phyloP scores from a whole-genome alignment of 768 basidiomycete genomes.

The Tricholoma terreum region DNA sequence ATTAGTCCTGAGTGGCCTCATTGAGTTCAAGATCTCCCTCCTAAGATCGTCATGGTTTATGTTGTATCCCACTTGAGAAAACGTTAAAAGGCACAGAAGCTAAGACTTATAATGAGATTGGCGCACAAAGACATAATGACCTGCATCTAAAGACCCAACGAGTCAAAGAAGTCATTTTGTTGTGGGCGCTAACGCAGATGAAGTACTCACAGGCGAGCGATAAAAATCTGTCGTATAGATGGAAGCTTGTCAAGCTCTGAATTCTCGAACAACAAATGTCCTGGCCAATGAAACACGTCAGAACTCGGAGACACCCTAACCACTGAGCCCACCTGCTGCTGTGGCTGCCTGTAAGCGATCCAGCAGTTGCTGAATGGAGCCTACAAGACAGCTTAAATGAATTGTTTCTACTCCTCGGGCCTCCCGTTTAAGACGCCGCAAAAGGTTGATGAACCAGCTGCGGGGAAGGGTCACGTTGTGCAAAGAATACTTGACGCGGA shows the following conservation, averaged over 20 bases:
- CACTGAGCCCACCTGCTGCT: constrained; percentile 22
- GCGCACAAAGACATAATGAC: constrained; percentile 46
- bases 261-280: constrained; percentile 27
- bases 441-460: constrained; percentile 36
- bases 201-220: constrained; percentile 45
- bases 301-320: not conserved
- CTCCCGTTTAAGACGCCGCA: constrained; percentile 24
- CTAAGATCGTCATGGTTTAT: constrained; percentile 4
- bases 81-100: not conserved
- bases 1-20: constrained; percentile 13
- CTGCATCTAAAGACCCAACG: constrained; percentile 35
- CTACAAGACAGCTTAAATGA: constrained; percentile 10
- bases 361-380: constrained; percentile 21
- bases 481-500: constrained; percentile 20
- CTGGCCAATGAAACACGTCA: constrained; percentile 13
- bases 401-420: constrained; percentile 6
- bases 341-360: constrained; percentile 25
- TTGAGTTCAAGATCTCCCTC: constrained; percentile 4
- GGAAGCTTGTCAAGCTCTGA: constrained; percentile 16
- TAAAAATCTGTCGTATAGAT: constrained; percentile 35
- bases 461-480: constrained; percentile 52
- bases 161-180: not conserved
- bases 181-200: not conserved
- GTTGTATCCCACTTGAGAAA: constrained; percentile 34
- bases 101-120: not conserved